These are phyloP conservation scores for Triticum dicoccoides DNA, from an alignment of 176 grass and related monocot species.

Conservation along the genomic window DNA sequence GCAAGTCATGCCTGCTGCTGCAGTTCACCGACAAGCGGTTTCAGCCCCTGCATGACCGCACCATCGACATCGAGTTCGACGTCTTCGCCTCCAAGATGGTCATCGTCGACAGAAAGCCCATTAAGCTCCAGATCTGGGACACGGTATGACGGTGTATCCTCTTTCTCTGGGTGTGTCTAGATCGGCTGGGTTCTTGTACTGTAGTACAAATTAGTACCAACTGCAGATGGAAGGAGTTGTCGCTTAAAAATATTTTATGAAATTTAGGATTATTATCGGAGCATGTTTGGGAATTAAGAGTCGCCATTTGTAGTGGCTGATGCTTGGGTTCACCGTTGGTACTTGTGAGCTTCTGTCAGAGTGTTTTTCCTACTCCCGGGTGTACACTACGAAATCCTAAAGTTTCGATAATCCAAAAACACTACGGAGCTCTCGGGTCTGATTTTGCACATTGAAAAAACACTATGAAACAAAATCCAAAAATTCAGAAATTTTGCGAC, in stretches of 20 bases:
- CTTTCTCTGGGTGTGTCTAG: not conserved
- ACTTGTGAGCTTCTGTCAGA: not conserved
- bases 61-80: slow-evolving; percentile 74
- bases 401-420: too few relatives aligned
- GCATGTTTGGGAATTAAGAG: not conserved
- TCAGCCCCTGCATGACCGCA: slow-evolving; percentile 81
- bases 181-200: not conserved
- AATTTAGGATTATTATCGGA: not conserved
- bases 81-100: slow-evolving; percentile 47
- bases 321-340: not conserved
- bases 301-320: not conserved
- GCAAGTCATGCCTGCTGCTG: slow-evolving; percentile 78
- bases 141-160: slow-evolving; percentile 19
- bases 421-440: too few relatives aligned
- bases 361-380: too few relatives aligned
- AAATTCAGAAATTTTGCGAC: too few relatives aligned
- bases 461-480: too few relatives aligned
- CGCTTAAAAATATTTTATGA: not conserved
- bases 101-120: slow-evolving; percentile 67
- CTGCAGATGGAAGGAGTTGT: not conserved
- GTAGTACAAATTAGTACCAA: not conserved
- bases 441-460: too few relatives aligned
- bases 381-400: too few relatives aligned
- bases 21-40: slow-evolving; percentile 86
- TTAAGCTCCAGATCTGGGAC: slow-evolving; percentile 88